These are phyloP conservation scores for Pilatotrama ljubarskyi DNA, from an alignment of 768 basidiomycete species.

Conservation along the genomic window DNA sequence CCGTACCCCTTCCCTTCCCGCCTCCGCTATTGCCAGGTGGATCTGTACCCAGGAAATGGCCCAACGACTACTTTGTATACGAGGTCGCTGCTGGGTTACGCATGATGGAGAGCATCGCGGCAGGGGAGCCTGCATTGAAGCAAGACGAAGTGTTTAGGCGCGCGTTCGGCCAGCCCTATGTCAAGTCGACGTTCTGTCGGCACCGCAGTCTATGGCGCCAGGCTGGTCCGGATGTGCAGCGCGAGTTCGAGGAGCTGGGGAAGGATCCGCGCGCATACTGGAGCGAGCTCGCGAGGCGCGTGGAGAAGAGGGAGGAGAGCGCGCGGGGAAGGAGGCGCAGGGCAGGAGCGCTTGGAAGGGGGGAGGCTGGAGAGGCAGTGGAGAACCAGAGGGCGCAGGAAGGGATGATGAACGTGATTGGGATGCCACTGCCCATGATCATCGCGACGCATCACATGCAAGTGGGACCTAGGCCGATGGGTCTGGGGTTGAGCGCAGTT, in stretches of 20 bases:
- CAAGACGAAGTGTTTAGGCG: constrained; percentile 70
- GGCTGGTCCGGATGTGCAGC: constrained; percentile 47
- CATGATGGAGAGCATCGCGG: constrained; percentile 43
- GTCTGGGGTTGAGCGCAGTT: neutral
- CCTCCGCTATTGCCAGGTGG: constrained; percentile 23
- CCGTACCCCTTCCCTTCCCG: constrained; percentile 8
- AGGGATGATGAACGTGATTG: constrained; percentile 3
- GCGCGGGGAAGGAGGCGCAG: constrained; percentile 10
- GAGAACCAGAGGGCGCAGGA: constrained; percentile 1
- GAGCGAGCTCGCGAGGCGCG: constrained; percentile 62
- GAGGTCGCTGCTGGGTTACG: constrained; percentile 64
- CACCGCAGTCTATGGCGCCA: constrained; percentile 69
- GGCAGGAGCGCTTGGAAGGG: constrained; percentile 15
- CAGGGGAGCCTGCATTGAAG: constrained; percentile 45
- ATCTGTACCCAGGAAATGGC: constrained; percentile 71
- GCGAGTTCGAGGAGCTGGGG: constrained; percentile 57
- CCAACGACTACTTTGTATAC: constrained; percentile 71
- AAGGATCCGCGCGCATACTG: constrained; percentile 59
- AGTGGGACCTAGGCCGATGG: no score
- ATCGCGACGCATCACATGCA: neutral
- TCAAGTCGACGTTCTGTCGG: constrained; percentile 72
- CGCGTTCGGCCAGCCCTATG: constrained; percentile 69
- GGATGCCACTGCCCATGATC: constrained; percentile 4
- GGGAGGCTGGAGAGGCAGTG: neutral
- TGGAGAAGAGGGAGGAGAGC: constrained; percentile 14